These are phyloP conservation scores for Dendrobium nobile DNA, from an alignment of 106 monocot species.

Conservation along the genomic window DNA sequence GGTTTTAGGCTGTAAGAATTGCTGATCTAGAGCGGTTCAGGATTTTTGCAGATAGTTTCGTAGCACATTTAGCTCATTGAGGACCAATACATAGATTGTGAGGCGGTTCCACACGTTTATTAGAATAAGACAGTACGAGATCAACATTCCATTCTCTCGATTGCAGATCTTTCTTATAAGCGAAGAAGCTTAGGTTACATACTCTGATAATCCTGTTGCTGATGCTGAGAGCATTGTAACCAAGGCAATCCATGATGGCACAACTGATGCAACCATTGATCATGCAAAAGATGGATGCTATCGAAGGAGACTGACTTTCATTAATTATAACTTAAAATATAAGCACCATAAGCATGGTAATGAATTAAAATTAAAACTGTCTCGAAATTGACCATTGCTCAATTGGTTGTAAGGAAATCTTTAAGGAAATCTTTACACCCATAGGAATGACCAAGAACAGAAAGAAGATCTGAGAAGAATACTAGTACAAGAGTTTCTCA, in stretches of 20 bases:
- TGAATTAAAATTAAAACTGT: too few relatives aligned
- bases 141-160: conserved; percentile 80
- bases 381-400: too few relatives aligned
- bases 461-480: too few relatives aligned
- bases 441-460: too few relatives aligned
- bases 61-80: conserved; percentile 49
- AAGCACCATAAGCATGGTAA: conserved; percentile 20
- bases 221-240: conserved; percentile 93
- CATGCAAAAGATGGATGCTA: conserved; percentile 88
- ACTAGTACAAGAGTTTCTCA: too few relatives aligned
- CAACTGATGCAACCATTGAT: conserved; percentile 82
- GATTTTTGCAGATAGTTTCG: conserved; percentile 65
- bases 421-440: too few relatives aligned
- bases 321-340: conserved; percentile 80
- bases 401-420: too few relatives aligned
- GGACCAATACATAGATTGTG: conserved; percentile 72
- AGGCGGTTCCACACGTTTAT: conserved; percentile 91
- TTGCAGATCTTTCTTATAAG: conserved; percentile 59
- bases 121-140: conserved; percentile 78
- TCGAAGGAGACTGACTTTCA: conserved; percentile 85
- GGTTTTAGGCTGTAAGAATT: conserved; percentile 69
- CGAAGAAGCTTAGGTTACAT: conserved; percentile 52
- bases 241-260: conserved; percentile 84
- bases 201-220: conserved; percentile 68
- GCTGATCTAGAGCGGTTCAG: conserved; percentile 84